These are phyloP conservation scores for Boletus reticulatus DNA, from an alignment of 768 basidiomycete species.

Conservation along the genomic window DNA sequence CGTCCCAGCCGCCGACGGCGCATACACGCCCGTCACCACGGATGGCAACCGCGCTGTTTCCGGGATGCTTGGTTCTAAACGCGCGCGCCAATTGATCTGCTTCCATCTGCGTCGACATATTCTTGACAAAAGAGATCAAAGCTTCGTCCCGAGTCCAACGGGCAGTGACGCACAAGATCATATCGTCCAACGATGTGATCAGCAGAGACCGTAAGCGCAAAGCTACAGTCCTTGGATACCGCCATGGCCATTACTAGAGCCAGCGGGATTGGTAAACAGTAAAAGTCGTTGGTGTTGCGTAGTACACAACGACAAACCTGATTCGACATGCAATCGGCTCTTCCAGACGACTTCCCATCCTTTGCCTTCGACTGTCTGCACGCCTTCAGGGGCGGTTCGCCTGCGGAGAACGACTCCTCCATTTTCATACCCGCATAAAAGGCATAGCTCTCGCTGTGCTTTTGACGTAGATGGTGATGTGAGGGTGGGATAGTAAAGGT, in stretches of 20 bases:
- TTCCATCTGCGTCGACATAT: constrained; percentile 10
- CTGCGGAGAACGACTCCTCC: constrained; percentile 76
- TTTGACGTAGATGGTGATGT: constrained; percentile 33
- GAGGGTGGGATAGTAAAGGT: constrained; percentile 47
- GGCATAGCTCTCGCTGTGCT: constrained; percentile 43
- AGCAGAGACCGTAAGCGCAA: constrained; percentile 81
- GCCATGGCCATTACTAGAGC: constrained; percentile 81
- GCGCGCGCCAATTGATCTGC: constrained; percentile 26
- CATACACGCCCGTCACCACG: constrained; percentile 75
- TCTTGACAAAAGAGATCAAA: not conserved
- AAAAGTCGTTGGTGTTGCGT: not conserved
- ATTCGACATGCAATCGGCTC: constrained; percentile 65
- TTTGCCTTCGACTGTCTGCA: constrained; percentile 55
- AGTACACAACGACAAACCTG: constrained; percentile 44
- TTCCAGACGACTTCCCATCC: constrained; percentile 77
- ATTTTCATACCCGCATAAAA: constrained; percentile 82
- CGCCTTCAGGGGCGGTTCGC: constrained; percentile 39
- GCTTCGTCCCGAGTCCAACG: not conserved
- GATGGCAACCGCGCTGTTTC: constrained; percentile 76
- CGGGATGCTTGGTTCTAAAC: constrained; percentile 71
- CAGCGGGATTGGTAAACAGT: not conserved
- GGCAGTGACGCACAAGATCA: constrained; percentile 42
- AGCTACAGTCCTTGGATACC: constrained; percentile 52
- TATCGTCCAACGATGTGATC: constrained; percentile 77
- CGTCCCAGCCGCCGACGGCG: constrained; percentile 94